A percentile compares a stretch with the other conserved stretches of the same genome.
phyloP scores from a whole-genome alignment of 208 protist genomes.

The Crithidia thermophila region DNA sequence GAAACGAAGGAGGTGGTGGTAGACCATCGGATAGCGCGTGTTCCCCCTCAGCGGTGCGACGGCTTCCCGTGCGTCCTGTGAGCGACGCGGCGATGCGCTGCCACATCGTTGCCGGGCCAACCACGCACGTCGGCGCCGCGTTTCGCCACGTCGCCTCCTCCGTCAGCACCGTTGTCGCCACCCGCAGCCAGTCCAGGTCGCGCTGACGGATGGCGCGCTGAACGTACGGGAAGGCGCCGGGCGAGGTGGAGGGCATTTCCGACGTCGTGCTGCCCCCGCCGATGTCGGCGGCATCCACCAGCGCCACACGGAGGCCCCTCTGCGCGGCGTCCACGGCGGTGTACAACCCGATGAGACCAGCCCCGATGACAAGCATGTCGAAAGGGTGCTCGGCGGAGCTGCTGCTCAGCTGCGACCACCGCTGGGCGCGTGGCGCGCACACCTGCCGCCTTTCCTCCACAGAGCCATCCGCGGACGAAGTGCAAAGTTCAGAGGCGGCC shows the following conservation, averaged over 20 bases:
- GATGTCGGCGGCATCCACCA: constrained; percentile 77
- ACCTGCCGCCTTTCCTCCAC: no score
- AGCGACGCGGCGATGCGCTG: background rate
- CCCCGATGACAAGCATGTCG: constrained; percentile 81
- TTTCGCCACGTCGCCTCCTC: constrained; percentile 64
- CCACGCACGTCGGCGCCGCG: constrained; percentile 39
- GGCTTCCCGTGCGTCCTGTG: background rate
- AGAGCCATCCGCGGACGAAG: no score
- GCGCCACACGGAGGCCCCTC: constrained; percentile 70
- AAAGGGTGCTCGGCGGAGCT: constrained; percentile 37
- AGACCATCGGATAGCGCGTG: no score
- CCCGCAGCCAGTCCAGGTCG: constrained; percentile 53
- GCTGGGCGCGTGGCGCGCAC: constrained; percentile 17
- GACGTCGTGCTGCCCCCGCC: constrained; percentile 38
- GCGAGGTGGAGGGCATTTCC: constrained; percentile 34
- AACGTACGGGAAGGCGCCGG: constrained; percentile 69
- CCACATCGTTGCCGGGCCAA: background rate
- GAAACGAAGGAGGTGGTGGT: no score
- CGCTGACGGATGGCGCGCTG: constrained; percentile 83
- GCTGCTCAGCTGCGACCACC: constrained; percentile 25
- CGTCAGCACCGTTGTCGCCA: constrained; percentile 44
- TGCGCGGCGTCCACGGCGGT: constrained; percentile 82
- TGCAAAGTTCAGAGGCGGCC: no score
- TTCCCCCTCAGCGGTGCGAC: no score
- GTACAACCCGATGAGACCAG: constrained; percentile 74